phyloP scores from a whole-genome alignment of 208 protist species.

The Naegleria fowleri region DNA sequence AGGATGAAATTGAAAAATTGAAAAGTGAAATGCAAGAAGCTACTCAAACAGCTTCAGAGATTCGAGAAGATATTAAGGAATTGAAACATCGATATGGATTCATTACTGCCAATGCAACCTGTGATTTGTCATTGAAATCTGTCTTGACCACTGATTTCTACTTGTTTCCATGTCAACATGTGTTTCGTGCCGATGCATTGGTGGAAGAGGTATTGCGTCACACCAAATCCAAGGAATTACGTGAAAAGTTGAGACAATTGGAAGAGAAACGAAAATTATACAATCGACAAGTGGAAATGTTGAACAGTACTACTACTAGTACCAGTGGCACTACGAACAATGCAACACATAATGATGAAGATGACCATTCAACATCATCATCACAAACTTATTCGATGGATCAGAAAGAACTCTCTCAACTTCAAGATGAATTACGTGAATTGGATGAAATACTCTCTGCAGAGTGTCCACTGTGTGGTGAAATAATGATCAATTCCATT shows the following conservation, averaged over 20 bases:
- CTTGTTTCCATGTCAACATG: slow-evolving; percentile 70
- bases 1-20: slow-evolving; percentile 65
- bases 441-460: slow-evolving; percentile 54
- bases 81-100: slow-evolving; percentile 69
- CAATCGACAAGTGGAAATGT: background rate
- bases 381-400: background rate
- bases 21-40: slow-evolving; percentile 74
- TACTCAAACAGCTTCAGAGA: slow-evolving; percentile 65
- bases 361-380: background rate
- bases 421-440: slow-evolving; percentile 30
- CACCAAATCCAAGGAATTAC: background rate
- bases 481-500: slow-evolving; percentile 50
- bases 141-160: slow-evolving; percentile 53
- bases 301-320: slow-evolving; percentile 28
- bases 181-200: slow-evolving; percentile 65
- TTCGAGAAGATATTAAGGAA: slow-evolving; percentile 78
- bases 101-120: slow-evolving; percentile 68
- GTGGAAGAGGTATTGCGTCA: background rate
- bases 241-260: slow-evolving; percentile 9
- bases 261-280: slow-evolving; percentile 4
- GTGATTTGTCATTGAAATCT: slow-evolving; percentile 47
- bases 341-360: too few relatives aligned
- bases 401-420: background rate
- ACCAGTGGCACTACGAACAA: background rate
- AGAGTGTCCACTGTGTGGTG: slow-evolving; percentile 58